Base-by-base conservation (phyloP, 75 land plant genomes). In the Isoetes taiwanensis region DNA sequence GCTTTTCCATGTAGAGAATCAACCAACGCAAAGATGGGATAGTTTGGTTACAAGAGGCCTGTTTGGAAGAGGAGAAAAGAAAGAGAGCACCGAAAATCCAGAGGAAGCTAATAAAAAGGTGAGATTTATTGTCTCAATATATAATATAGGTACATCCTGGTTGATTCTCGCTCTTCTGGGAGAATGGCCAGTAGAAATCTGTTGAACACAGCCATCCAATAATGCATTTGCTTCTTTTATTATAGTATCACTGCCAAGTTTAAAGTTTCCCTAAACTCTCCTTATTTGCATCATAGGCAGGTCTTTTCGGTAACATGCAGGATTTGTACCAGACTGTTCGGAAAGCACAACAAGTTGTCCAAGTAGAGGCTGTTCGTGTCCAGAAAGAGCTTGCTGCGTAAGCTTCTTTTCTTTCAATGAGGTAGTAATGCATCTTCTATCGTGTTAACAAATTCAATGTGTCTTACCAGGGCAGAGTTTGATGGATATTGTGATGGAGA, bases 401-500 rank as follows among this genome's bases (percentile, higher is more conserved):
- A 27, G 28, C 9, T 9, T 37, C 14, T 9, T 37, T 37, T 37
- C 14, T 14, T 14, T 14, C 39, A 9, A 9, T 37, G 39, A 9
- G 9, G 12, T 37, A 14, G 39, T 37, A 9, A 37, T 14, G 14
- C 39, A 37, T 14, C 14, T 43, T 3, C 48, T 20, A 25, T 3
- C 19, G 24, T 20, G 48, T 43, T 43, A 2, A 24, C 30, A 54
- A 54, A 6, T 9, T 56, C 57, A 21, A 1, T 41, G 21, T 41
- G 17, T 72, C 19, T 64, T 64, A 20, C 4, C 82, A 88, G 95
- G 24, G 89, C 95, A 39, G 97, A 91, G 65, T 91, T 91, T 84
- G 97, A 91, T 79, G 97, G 97, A 12, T 91, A 91, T 52, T 91
- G 97, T 66, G 96, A 91, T 58, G 97, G 85, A 28, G 97, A 91